These are phyloP conservation scores for Grammothele lineata DNA, from an alignment of 768 basidiomycete species.

Conservation along the genomic window DNA sequence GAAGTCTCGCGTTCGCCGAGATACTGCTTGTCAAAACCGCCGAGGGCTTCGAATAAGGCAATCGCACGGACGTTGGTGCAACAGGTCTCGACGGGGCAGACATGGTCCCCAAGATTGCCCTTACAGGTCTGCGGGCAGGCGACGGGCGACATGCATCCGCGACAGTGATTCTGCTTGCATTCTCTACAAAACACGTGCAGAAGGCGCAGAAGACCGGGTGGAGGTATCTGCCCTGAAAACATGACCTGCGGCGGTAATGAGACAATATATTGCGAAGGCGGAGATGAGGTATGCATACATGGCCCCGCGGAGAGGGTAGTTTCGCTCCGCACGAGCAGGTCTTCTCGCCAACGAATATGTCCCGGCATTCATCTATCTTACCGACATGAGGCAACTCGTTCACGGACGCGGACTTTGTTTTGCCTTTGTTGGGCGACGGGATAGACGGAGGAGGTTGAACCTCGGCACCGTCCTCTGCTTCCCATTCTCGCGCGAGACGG, in stretches of 20 bases:
- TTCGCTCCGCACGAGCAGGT: slow-evolving; percentile 34
- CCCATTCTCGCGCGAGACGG: slow-evolving; percentile 39
- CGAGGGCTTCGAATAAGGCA: slow-evolving; percentile 47
- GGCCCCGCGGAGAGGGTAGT: slow-evolving; percentile 38
- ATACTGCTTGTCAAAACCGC: slow-evolving; percentile 45
- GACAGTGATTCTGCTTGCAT: slow-evolving; percentile 43
- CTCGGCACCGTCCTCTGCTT: slow-evolving; percentile 16
- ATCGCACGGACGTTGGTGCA: slow-evolving; percentile 45
- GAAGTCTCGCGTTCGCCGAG: slow-evolving; percentile 37
- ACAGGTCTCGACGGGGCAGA: slow-evolving; percentile 34
- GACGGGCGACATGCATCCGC: slow-evolving; percentile 43
- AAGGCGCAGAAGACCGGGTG: slow-evolving; percentile 26
- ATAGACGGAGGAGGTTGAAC: slow-evolving; percentile 6
- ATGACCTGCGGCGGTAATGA: too few species aligned
- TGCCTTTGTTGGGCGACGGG: slow-evolving; percentile 7
- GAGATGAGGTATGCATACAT: slow-evolving; percentile 29
- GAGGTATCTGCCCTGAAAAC: slow-evolving; percentile 21
- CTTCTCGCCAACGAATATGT: slow-evolving; percentile 34
- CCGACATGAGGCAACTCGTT: slow-evolving; percentile 24
- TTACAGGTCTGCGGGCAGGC: slow-evolving; percentile 39
- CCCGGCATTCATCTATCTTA: slow-evolving; percentile 29
- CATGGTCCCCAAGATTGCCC: slow-evolving; percentile 21
- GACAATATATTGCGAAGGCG: too few species aligned
- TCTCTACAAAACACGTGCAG: slow-evolving; percentile 41
- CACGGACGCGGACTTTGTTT: background rate